Conservation (phyloP, 148 eudicot species). For the Rhododendron kiyosumense region DNA sequence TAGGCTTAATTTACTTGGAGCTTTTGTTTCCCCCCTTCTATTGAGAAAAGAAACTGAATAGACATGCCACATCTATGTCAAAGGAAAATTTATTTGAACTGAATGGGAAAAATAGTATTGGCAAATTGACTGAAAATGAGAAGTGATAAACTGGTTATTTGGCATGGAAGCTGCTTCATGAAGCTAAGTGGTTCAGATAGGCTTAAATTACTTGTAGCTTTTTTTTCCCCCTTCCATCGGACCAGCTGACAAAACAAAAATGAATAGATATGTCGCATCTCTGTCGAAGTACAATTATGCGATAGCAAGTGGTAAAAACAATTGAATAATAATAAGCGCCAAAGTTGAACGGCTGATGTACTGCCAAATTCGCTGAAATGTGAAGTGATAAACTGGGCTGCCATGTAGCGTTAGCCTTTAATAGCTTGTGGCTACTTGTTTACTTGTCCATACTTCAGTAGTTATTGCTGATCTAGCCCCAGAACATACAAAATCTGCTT, state of each 20-base stretch:
- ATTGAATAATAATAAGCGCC: not conserved
- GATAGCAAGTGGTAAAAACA: not conserved
- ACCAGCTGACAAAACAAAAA: not conserved
- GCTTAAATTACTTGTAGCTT: not conserved
- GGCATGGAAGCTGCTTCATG: not conserved
- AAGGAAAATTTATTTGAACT: too few species aligned
- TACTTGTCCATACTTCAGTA: not conserved
- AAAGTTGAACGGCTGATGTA: not conserved
- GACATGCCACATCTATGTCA: too few species aligned
- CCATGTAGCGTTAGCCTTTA: not conserved
- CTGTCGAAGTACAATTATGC: not conserved
- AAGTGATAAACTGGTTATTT: too few species aligned
- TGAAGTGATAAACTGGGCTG: not conserved
- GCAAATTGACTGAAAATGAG: too few species aligned
- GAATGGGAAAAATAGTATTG: too few species aligned
- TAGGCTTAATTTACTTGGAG: not conserved
- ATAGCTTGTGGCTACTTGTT: not conserved
- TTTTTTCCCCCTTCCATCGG: not conserved
- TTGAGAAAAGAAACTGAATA: not conserved
- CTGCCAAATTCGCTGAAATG: not conserved
- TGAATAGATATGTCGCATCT: not conserved
- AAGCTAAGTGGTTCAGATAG: not conserved
- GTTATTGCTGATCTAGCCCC: not conserved
- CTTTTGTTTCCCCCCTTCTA: not conserved
- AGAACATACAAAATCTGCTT: not conserved